phyloP scores from a whole-genome alignment of 345 rosid genomes.

The Boechera retrofracta region DNA sequence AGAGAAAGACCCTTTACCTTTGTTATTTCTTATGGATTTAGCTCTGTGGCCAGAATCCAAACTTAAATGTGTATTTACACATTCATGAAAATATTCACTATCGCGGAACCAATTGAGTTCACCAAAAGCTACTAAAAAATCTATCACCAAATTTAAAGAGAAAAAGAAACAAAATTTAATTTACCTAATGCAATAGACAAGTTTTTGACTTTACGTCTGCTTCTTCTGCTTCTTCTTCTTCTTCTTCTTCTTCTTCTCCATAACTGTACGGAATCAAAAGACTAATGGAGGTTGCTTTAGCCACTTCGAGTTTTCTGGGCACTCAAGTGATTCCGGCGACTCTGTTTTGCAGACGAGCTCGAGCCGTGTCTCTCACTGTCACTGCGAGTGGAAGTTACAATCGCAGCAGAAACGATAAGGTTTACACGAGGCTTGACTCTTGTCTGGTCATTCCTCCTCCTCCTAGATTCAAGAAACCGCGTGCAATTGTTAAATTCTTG shows the following conservation, averaged over 20 bases:
- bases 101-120: neutral
- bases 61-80: neutral
- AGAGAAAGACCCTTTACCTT: neutral
- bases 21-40: neutral
- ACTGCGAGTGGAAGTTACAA: constrained; percentile 20
- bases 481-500: constrained; percentile 79
- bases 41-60: neutral
- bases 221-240: constrained; percentile 12
- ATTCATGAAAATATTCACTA: neutral
- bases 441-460: constrained; percentile 80
- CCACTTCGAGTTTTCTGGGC: constrained; percentile 36
- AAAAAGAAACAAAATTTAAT: too few relatives aligned
- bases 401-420: constrained; percentile 44
- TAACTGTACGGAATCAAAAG: neutral
- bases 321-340: constrained; percentile 27
- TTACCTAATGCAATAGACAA: too few relatives aligned
- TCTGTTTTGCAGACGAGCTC: constrained; percentile 24
- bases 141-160: neutral
- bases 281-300: constrained; percentile 32
- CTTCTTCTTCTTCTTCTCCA: constrained; percentile 24
- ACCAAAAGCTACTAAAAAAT: neutral
- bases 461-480: constrained; percentile 55
- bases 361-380: constrained; percentile 29
- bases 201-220: neutral
- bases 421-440: constrained; percentile 60